A percentile compares a stretch with the other conserved stretches of the same genome.
Conservation (phyloP, 108 stramenopile species). For the Skeletonema costatum region DNA sequence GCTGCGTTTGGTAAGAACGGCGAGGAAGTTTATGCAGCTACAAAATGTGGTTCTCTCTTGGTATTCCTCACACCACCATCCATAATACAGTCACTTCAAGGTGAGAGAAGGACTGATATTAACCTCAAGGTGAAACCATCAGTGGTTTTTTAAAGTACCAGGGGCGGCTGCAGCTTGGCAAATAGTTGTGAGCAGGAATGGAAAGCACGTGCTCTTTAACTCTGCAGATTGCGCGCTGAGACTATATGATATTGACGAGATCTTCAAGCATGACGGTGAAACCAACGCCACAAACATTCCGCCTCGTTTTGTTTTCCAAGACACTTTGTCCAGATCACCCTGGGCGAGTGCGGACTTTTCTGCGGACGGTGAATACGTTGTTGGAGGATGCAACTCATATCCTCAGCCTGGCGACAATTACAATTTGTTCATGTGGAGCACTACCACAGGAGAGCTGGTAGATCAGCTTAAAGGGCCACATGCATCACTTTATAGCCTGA, state of each 20-base stretch:
- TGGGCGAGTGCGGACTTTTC: conserved; percentile 77
- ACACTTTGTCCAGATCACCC: conserved; percentile 66
- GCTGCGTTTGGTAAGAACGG: conserved; percentile 71
- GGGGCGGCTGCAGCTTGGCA: conserved; percentile 65
- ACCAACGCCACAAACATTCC: conserved; percentile 15
- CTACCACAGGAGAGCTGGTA: conserved; percentile 70
- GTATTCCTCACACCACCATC: conserved; percentile 49
- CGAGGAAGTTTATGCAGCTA: conserved; percentile 66
- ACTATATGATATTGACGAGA: conserved; percentile 60
- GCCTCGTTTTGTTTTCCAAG: conserved; percentile 70
- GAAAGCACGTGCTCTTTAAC: conserved; percentile 63
- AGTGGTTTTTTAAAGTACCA: conserved; percentile 40
- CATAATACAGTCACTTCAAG: conserved; percentile 14
- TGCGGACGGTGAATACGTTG: conserved; percentile 79
- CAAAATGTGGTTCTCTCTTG: conserved; percentile 53
- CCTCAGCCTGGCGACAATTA: conserved; percentile 57
- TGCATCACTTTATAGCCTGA: conserved; percentile 57
- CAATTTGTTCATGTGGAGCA: conserved; percentile 74
- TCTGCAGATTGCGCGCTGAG: conserved; percentile 73
- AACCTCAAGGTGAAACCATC: conserved; percentile 6
- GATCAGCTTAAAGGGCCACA: conserved; percentile 79
- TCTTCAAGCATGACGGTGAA: conserved; percentile 37
- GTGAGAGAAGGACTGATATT: neutral
- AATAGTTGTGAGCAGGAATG: conserved; percentile 68
- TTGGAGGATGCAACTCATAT: conserved; percentile 61